phyloP scores from a whole-genome alignment of 257 asterid species.

The Linaria vulgaris region DNA sequence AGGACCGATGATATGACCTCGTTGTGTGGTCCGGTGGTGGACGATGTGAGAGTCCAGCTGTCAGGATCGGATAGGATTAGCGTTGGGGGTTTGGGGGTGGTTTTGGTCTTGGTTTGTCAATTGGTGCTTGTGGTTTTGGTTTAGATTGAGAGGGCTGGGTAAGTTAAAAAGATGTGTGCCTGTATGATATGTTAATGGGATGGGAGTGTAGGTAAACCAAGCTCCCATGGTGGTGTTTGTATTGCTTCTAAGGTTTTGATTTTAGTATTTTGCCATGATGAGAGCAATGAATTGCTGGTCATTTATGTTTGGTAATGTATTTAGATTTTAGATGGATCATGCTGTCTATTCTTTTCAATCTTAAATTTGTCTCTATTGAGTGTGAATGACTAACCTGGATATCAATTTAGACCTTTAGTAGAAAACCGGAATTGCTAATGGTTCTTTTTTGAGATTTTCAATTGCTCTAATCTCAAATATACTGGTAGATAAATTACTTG shows the following conservation, averaged over 20 bases:
- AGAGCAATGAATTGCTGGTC: conserved; percentile 7
- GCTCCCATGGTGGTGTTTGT: conserved; percentile 23
- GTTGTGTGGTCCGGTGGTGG: conserved; percentile 92
- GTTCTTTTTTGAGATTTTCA: too few relatives aligned
- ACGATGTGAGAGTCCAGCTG: conserved; percentile 70
- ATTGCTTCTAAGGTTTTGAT: conserved; percentile 8
- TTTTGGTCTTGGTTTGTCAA: conserved; percentile 23
- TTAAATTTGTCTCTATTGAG: too few relatives aligned
- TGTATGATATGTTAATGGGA: background rate
- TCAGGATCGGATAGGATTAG: conserved; percentile 36
- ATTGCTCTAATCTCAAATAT: too few relatives aligned
- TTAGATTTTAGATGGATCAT: background rate
- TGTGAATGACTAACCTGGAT: too few relatives aligned
- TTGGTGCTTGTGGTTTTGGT: conserved; percentile 21
- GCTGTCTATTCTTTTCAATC: too few relatives aligned
- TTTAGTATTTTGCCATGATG: conserved; percentile 8
- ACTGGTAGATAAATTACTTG: too few relatives aligned
- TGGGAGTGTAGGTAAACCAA: conserved; percentile 27
- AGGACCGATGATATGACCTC: conserved; percentile 92
- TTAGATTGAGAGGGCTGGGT: background rate
- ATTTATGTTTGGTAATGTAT: background rate
- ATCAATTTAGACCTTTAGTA: too few relatives aligned
- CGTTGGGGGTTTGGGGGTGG: conserved; percentile 31
- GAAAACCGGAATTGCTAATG: too few relatives aligned
- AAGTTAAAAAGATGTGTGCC: background rate